A percentile compares a stretch with the other conserved stretches of the same genome.
phyloP scores from a whole-genome alignment of 257 asterid genomes.

The Solanum rostratum region DNA sequence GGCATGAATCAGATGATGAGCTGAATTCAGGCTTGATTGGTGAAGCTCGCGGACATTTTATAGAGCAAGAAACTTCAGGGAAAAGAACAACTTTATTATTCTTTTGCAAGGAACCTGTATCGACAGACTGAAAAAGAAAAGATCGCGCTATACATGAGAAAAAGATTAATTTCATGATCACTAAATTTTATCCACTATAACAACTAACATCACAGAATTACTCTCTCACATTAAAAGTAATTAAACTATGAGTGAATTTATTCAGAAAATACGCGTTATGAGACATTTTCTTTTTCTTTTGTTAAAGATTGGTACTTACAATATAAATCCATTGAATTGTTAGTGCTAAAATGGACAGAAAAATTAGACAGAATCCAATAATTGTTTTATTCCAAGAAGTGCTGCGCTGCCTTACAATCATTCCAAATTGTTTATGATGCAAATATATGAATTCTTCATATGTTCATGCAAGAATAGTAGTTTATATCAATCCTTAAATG shows the following conservation, averaged over 20 bases:
- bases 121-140: conserved; percentile 25
- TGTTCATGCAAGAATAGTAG: background rate
- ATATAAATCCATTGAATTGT: conserved; percentile 40
- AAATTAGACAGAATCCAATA: conserved; percentile 19
- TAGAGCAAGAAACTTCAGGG: conserved; percentile 40
- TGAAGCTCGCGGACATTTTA: conserved; percentile 31
- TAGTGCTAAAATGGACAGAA: conserved; percentile 22
- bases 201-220: background rate
- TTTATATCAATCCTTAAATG: background rate
- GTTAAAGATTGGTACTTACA: conserved; percentile 25
- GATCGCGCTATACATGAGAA: background rate
- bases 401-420: conserved; percentile 20
- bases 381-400: conserved; percentile 20
- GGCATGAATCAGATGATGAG: conserved; percentile 28
- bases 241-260: background rate
- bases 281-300: background rate
- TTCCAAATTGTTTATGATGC: background rate
- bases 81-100: conserved; percentile 1
- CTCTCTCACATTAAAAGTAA: background rate
- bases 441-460: background rate
- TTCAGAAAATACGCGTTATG: background rate
- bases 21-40: background rate
- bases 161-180: background rate
- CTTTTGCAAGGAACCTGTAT: conserved; percentile 20
- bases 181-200: background rate